A percentile compares a stretch with the other conserved stretches of the same genome.
Evolutionary conservation across 208 protist genomes (phyloP).

Genomic region (Trichomonas vaginalis): DNA sequence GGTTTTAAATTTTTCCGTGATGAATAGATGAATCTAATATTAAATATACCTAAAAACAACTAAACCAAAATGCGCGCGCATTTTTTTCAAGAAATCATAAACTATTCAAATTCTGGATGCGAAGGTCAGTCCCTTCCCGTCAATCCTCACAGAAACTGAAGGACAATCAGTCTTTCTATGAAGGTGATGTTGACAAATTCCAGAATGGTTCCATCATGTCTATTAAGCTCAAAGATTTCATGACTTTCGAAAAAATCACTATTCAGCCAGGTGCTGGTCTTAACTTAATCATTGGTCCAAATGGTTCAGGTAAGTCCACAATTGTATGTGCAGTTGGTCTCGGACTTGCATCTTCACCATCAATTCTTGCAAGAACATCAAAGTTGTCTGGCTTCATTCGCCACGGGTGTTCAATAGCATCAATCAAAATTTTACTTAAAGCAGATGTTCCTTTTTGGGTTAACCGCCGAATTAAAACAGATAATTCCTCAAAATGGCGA

Average conservation of each 20-base stretch:
- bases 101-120: not conserved
- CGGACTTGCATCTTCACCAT: constrained; percentile 43
- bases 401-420: not conserved
- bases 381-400: not conserved
- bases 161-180: not conserved
- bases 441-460: not conserved
- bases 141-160: not conserved
- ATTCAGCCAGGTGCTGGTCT: constrained; percentile 46
- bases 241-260: constrained; percentile 50
- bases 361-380: not conserved
- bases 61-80: no score
- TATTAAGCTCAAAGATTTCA: constrained; percentile 7
- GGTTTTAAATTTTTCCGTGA: no score
- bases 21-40: no score
- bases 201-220: not conserved
- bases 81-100: no score
- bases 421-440: not conserved
- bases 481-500: not conserved
- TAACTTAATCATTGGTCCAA: constrained; percentile 58
- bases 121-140: not conserved
- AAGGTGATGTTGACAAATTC: not conserved
- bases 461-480: not conserved
- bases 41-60: no score
- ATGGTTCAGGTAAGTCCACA: constrained; percentile 48
- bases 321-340: constrained; percentile 53